These are phyloP conservation scores for Austroboletus niveus DNA, from an alignment of 1,284 basidiomycete genomes.

Conservation along the genomic window DNA sequence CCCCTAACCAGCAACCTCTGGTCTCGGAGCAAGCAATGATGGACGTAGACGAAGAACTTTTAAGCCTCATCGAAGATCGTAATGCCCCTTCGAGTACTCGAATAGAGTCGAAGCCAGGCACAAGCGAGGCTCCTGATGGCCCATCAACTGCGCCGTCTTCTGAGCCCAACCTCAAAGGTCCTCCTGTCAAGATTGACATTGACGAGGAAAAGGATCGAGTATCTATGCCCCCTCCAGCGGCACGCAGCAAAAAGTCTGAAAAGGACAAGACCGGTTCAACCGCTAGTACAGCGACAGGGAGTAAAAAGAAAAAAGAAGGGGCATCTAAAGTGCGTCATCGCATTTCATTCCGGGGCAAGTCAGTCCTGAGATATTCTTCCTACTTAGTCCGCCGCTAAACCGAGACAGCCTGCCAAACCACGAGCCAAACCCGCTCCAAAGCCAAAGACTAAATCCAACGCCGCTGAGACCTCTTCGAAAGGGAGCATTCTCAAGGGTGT, in stretches of 20 bases:
- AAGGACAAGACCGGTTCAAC: conserved; percentile 18
- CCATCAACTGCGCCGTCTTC: conserved; percentile 1
- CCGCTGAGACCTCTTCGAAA: conserved; percentile 19
- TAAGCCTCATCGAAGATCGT: conserved; percentile 60
- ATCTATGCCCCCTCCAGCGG: conserved; percentile 58
- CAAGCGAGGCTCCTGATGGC: conserved; percentile 2
- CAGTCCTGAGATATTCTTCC: neutral
- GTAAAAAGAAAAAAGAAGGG: conserved; percentile 30
- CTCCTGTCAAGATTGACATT: conserved; percentile 5
- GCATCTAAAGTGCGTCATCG: conserved; percentile 18
- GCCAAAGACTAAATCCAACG: conserved; percentile 22
- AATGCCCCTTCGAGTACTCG: conserved; percentile 1
- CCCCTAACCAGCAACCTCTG: neutral
- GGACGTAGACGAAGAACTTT: conserved; percentile 71
- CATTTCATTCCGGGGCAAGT: neutral
- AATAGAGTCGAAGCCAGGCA: neutral
- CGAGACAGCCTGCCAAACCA: conserved; percentile 33
- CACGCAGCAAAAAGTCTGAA: conserved; percentile 30
- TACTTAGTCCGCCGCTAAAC: conserved; percentile 23
- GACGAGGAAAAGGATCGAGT: conserved; percentile 40
- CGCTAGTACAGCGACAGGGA: conserved; percentile 4
- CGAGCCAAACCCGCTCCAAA: conserved; percentile 30
- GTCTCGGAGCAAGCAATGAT: conserved; percentile 34
- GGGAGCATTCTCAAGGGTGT: conserved; percentile 24
- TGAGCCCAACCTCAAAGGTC: conserved; percentile 6